Conservation (phyloP, 2,329 filamentous ascomycete genomes). For the Aspergillaceae sp. region DNA sequence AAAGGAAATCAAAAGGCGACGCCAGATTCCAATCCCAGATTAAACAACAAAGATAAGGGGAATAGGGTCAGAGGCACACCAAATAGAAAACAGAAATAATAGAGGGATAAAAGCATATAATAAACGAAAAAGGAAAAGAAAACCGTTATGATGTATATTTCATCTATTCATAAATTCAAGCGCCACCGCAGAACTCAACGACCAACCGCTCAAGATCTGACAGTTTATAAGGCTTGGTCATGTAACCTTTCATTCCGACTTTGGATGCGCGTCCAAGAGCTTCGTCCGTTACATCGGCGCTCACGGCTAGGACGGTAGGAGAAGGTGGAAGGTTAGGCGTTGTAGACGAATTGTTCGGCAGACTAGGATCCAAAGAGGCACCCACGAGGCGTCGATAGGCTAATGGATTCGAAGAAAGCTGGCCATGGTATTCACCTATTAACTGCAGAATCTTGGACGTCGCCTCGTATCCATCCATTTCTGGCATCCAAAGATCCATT, state of each 20-base stretch:
- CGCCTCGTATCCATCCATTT: conserved; percentile 64
- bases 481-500: conserved; percentile 72
- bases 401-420: conserved; percentile 11
- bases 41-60: no score
- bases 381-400: conserved; percentile 1
- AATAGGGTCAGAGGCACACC: no score
- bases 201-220: conserved; percentile 55
- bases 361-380: background rate
- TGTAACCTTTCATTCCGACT: conserved; percentile 59
- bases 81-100: no score
- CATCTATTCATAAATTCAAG: conserved; percentile 2
- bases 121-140: no score
- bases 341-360: background rate
- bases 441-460: conserved; percentile 54
- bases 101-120: no score
- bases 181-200: conserved; percentile 35
- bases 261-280: conserved; percentile 52
- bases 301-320: conserved; percentile 53
- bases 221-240: conserved; percentile 60
- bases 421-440: conserved; percentile 30
- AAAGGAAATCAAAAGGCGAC: no score
- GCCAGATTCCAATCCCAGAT: no score
- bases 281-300: conserved; percentile 57
- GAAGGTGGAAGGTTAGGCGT: conserved; percentile 8
- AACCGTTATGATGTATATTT: no score